Percentiles rank a stretch among this genome's conserved stretches.
Evolutionary conservation across 2,329 filamentous ascomycete genomes (phyloP).

Genomic region (Trichocomaceae sp.): DNA sequence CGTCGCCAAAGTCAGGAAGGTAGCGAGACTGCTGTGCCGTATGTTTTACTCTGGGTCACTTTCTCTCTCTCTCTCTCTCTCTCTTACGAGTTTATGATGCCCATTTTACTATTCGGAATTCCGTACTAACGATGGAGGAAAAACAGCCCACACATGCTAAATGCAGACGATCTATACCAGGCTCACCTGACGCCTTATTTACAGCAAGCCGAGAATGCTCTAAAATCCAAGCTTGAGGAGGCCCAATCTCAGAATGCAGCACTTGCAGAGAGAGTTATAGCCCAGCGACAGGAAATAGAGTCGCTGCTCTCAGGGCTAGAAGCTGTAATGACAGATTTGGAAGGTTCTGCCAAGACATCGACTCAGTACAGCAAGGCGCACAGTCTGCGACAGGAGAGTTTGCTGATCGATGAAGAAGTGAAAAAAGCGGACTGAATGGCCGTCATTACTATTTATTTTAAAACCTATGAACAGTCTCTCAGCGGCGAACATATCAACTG

Average conservation of each 20-base stretch:
- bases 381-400: conserved; percentile 35
- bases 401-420: conserved; percentile 40
- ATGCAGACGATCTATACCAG: conserved; percentile 50
- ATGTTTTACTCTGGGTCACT: conserved; percentile 12
- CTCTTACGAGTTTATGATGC: neutral
- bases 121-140: neutral
- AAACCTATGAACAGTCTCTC: conserved; percentile 2
- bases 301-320: conserved; percentile 50
- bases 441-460: neutral
- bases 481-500: conserved; percentile 19
- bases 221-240: conserved; percentile 45
- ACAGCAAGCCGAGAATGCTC: conserved; percentile 42
- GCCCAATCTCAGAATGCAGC: conserved; percentile 49
- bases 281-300: conserved; percentile 54
- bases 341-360: conserved; percentile 43
- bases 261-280: conserved; percentile 45
- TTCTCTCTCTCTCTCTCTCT: neutral
- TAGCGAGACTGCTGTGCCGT: conserved; percentile 41
- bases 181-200: conserved; percentile 56
- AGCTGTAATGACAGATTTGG: conserved; percentile 51
- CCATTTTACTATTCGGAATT: neutral
- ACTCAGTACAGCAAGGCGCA: conserved; percentile 32
- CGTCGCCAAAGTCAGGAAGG: conserved; percentile 43
- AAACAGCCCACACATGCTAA: conserved; percentile 52
- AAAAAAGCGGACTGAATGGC: conserved; percentile 24